phyloP scores from a whole-genome alignment of 306 rosid species.

The Rosa persica region DNA sequence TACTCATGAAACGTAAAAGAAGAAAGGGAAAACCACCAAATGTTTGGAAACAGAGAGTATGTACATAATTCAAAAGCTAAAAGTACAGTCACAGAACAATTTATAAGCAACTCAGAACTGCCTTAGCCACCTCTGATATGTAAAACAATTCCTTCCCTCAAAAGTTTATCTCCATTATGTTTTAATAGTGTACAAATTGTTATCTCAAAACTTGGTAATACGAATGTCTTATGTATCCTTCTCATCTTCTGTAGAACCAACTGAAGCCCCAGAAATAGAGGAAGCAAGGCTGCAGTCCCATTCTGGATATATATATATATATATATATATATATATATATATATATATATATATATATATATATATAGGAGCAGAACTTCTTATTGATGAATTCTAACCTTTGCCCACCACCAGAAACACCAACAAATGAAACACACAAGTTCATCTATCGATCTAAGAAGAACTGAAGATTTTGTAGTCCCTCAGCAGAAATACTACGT shows the following conservation, averaged over 20 bases:
- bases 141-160: constrained; percentile 25
- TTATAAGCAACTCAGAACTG: not conserved
- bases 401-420: not conserved
- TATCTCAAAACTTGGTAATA: constrained; percentile 19
- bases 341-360: constrained; percentile 53
- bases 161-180: constrained; percentile 21
- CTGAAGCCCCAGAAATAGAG: constrained; percentile 19
- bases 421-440: not conserved
- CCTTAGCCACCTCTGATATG: constrained; percentile 11
- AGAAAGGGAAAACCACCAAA: not conserved
- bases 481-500: constrained; percentile 88
- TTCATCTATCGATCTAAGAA: constrained; percentile 43
- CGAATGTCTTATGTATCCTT: constrained; percentile 11
- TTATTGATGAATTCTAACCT: constrained; percentile 4
- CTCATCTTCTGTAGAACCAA: constrained; percentile 27
- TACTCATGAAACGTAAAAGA: too few relatives aligned
- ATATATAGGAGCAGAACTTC: constrained; percentile 35
- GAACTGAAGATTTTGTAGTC: constrained; percentile 69
- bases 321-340: constrained; percentile 57
- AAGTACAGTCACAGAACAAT: constrained; percentile 23
- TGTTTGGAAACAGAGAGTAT: not conserved
- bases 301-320: constrained; percentile 44
- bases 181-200: constrained; percentile 24
- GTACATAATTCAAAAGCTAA: constrained; percentile 11
- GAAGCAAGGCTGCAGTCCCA: constrained; percentile 17